A percentile compares a stretch with the other conserved stretches of the same genome.
phyloP scores from a whole-genome alignment of 306 rosid genomes.

The Sicyos edulis region DNA sequence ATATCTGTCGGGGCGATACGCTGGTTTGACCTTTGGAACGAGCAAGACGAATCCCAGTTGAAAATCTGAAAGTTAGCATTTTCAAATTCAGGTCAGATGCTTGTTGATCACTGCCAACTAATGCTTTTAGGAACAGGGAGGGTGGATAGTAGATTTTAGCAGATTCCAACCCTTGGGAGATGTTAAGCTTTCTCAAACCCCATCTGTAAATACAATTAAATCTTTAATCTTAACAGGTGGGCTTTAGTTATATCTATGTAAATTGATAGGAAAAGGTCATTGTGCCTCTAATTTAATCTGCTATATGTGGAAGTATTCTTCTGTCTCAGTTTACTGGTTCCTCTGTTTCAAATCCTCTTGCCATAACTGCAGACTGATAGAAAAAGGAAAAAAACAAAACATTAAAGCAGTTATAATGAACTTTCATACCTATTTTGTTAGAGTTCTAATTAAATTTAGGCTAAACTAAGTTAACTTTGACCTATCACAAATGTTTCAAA shows the following conservation, averaged over 20 bases:
- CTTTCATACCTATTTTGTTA: background rate
- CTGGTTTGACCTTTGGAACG: slow-evolving; percentile 42
- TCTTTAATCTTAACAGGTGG: slow-evolving; percentile 1
- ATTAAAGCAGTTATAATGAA: background rate
- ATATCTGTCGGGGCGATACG: slow-evolving; percentile 55
- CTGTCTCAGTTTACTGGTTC: background rate
- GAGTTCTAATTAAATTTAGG: too few species aligned
- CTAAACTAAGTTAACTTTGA: too few species aligned
- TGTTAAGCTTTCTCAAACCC: slow-evolving; percentile 10
- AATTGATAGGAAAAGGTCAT: slow-evolving; percentile 14
- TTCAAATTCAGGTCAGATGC: slow-evolving; percentile 18
- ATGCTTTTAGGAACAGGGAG: slow-evolving; percentile 13
- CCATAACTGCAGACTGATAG: background rate
- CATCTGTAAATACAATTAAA: slow-evolving; percentile 6
- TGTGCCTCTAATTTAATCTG: slow-evolving; percentile 14
- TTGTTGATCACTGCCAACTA: slow-evolving; percentile 19
- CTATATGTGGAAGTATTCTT: background rate
- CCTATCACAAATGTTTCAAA: too few species aligned
- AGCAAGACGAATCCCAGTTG: slow-evolving; percentile 9
- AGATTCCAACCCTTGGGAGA: slow-evolving; percentile 1
- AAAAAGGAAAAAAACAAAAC: too few species aligned
- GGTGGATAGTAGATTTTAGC: background rate
- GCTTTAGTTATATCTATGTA: slow-evolving; percentile 15
- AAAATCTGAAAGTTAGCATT: slow-evolving; percentile 9
- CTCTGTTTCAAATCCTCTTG: background rate